Conservation (phyloP, 164 flowering plant species). For the Umbellularia californica region DNA sequence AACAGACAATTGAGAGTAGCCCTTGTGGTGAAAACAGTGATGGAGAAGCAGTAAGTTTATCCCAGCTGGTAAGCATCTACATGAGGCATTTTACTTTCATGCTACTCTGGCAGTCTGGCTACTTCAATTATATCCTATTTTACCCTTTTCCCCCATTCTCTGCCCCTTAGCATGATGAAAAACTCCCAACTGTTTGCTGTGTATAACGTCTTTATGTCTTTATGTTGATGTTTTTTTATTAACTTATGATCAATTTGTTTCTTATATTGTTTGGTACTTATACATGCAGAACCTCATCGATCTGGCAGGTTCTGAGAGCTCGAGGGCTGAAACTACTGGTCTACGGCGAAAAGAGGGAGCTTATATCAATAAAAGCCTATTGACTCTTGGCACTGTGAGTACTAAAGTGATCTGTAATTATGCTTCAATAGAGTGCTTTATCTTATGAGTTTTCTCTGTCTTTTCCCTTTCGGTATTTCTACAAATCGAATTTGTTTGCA, state of each 20-base stretch:
- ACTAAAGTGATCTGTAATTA: conserved; percentile 9
- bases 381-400: conserved; percentile 97
- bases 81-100: not conserved
- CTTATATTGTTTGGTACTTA: conserved; percentile 31
- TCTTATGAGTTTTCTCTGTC: no score
- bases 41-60: conserved; percentile 85
- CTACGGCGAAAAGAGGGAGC: conserved; percentile 93
- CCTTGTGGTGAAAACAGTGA: conserved; percentile 76
- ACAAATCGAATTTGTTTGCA: not conserved
- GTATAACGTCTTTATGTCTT: not conserved
- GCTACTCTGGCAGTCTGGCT: not conserved
- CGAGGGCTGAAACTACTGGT: conserved; percentile 94
- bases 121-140: not conserved
- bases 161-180: not conserved
- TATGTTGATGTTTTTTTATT: not conserved
- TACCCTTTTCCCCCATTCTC: not conserved
- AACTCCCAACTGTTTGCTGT: not conserved
- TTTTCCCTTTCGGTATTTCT: not conserved
- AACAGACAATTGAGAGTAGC: conserved; percentile 95
- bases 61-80: conserved; percentile 68
- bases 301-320: conserved; percentile 99
- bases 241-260: conserved; percentile 10
- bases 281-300: conserved; percentile 99
- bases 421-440: not conserved
- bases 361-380: conserved; percentile 90